Conservation (phyloP, 2,329 filamentous ascomycete genomes). For the Anthostomella pinea region DNA sequence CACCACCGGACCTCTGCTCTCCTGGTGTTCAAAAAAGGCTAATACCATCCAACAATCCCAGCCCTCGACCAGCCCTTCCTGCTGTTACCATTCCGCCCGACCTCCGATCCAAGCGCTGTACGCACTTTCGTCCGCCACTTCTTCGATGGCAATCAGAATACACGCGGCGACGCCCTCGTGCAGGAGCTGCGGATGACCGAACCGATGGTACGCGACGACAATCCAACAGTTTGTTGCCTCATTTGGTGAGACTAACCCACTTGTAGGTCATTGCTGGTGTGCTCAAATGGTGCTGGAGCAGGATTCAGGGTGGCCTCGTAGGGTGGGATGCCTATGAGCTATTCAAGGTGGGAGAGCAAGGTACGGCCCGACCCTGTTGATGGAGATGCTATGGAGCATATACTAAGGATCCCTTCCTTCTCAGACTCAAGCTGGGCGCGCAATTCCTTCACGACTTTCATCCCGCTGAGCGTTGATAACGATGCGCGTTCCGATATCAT, state of each 20-base stretch:
- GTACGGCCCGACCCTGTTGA: conserved; percentile 44
- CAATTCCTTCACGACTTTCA: conserved; percentile 94
- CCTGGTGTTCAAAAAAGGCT: too few species aligned
- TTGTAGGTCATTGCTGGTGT: conserved; percentile 84
- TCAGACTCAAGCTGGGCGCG: conserved; percentile 86
- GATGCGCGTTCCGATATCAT: conserved; percentile 84
- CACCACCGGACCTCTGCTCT: too few species aligned
- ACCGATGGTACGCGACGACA: conserved; percentile 69
- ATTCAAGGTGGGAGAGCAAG: conserved; percentile 90
- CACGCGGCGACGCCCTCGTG: conserved; percentile 67
- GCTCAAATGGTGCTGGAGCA: conserved; percentile 97
- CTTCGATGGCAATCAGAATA: conserved; percentile 67
- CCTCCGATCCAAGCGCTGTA: conserved; percentile 86
- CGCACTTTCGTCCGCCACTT: conserved; percentile 91
- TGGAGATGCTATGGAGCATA: conserved; percentile 1
- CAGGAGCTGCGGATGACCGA: conserved; percentile 92
- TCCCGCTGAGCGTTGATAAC: conserved; percentile 88
- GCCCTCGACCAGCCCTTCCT: conserved; percentile 89
- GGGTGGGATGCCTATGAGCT: conserved; percentile 97
- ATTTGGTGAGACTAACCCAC: conserved; percentile 9
- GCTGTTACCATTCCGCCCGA: conserved; percentile 89
- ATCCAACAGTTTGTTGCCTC: background rate
- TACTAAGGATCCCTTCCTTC: conserved; percentile 7
- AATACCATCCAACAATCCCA: conserved; percentile 35
- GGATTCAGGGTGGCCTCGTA: conserved; percentile 85